Evolutionary conservation across 306 rosid genomes (phyloP).

Genomic region (Begonia peltatifolia): DNA sequence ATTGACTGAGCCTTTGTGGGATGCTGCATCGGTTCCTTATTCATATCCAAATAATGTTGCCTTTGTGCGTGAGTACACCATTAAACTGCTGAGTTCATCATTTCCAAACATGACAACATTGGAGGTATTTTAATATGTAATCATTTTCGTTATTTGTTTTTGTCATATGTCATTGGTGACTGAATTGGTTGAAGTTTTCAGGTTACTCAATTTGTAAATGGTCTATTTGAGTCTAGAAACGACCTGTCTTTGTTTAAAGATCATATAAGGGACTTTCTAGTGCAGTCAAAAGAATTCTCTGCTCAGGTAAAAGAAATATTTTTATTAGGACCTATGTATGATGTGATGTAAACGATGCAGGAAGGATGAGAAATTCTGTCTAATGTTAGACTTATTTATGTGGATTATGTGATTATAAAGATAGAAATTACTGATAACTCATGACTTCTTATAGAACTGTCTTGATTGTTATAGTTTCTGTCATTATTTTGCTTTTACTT

Average conservation of each 20-base stretch:
- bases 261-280: slow-evolving; percentile 80
- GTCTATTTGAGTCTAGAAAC: slow-evolving; percentile 66
- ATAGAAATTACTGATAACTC: too few species aligned
- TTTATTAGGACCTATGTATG: too few species aligned
- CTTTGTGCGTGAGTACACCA: slow-evolving; percentile 77
- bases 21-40: slow-evolving; percentile 45
- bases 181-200: slow-evolving; percentile 18
- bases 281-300: slow-evolving; percentile 94
- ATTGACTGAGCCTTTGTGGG: slow-evolving; percentile 90
- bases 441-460: too few species aligned
- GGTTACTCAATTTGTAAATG: slow-evolving; percentile 91
- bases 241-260: slow-evolving; percentile 67
- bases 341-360: too few species aligned
- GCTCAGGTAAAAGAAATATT: slow-evolving; percentile 54
- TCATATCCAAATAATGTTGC: slow-evolving; percentile 52
- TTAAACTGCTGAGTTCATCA: slow-evolving; percentile 77
- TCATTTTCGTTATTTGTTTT: background rate
- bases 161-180: background rate
- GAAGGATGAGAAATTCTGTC: too few species aligned
- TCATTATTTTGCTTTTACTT: too few species aligned
- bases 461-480: too few species aligned
- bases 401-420: too few species aligned
- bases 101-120: slow-evolving; percentile 92
- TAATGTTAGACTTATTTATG: too few species aligned
- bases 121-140: slow-evolving; percentile 36